Percentiles rank a stretch among this genome's conserved stretches.
Conservation (phyloP, 495 filamentous ascomycete genomes). For the Neurospora sp. region DNA sequence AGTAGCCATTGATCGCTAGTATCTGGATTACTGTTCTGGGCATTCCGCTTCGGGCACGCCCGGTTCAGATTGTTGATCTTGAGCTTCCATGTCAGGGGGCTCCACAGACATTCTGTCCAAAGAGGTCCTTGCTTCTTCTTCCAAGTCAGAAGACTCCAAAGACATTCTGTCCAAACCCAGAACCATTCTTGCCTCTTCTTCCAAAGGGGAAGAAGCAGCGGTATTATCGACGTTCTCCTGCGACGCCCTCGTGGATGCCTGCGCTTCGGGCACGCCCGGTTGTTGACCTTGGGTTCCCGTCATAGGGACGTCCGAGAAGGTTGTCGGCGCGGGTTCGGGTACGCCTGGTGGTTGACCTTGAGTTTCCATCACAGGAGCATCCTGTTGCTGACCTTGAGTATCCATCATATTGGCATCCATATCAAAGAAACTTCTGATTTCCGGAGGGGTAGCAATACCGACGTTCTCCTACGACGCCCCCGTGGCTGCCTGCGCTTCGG, state of each 20-base stretch:
- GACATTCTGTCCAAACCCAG: too few relatives aligned
- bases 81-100: too few relatives aligned
- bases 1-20: too few relatives aligned
- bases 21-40: too few relatives aligned
- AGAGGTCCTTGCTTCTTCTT: background rate
- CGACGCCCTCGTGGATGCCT: background rate
- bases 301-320: too few relatives aligned
- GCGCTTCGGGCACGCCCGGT: background rate
- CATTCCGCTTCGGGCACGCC: too few relatives aligned
- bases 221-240: background rate
- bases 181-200: background rate
- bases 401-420: background rate
- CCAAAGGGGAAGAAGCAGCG: background rate
- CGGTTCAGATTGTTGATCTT: too few relatives aligned
- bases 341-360: too few relatives aligned
- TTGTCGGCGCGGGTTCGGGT: too few relatives aligned
- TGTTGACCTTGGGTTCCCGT: background rate
- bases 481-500: background rate
- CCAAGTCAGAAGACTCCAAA: background rate
- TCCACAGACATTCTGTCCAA: background rate
- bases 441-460: background rate
- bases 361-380: too few relatives aligned
- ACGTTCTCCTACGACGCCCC: background rate
- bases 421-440: background rate
- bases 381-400: background rate